Conservation (phyloP, 495 filamentous ascomycete genomes). For the Penicillium egyptiacum region DNA sequence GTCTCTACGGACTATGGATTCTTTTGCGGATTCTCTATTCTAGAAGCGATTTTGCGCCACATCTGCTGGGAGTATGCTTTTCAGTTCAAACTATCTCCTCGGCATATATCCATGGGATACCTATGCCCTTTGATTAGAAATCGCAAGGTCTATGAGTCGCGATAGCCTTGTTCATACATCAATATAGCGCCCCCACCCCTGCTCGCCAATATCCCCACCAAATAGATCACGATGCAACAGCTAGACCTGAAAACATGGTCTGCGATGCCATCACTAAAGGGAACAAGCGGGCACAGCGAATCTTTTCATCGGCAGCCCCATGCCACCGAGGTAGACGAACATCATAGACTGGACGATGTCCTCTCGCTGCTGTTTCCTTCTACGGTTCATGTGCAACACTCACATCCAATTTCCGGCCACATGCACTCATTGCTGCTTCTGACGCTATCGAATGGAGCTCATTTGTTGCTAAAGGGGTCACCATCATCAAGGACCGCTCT, state of each 20-base stretch:
- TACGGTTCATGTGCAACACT: constrained; percentile 41
- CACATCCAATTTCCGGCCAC: constrained; percentile 47
- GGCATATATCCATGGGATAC: background rate
- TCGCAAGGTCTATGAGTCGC: background rate
- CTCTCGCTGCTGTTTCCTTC: constrained; percentile 42
- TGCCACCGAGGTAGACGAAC: constrained; percentile 21
- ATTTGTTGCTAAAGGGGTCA: constrained; percentile 53
- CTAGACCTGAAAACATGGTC: constrained; percentile 16
- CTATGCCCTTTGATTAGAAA: too few species aligned
- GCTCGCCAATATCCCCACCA: background rate
- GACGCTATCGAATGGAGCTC: constrained; percentile 53
- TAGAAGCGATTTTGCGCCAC: constrained; percentile 12
- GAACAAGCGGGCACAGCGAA: constrained; percentile 5
- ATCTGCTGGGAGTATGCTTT: constrained; percentile 1
- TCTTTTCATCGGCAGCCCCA: constrained; percentile 19
- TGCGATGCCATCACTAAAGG: constrained; percentile 13
- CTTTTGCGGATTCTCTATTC: constrained; percentile 6
- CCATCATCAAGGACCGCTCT: constrained; percentile 53
- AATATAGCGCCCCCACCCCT: background rate
- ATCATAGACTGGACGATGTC: constrained; percentile 40
- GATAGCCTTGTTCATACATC: constrained; percentile 1
- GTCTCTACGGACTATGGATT: background rate
- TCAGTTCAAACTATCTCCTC: constrained; percentile 5
- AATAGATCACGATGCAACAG: constrained; percentile 11
- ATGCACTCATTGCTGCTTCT: constrained; percentile 55